phyloP scores from a whole-genome alignment of 2,329 filamentous ascomycete genomes.

The Cladosporium sp. region DNA sequence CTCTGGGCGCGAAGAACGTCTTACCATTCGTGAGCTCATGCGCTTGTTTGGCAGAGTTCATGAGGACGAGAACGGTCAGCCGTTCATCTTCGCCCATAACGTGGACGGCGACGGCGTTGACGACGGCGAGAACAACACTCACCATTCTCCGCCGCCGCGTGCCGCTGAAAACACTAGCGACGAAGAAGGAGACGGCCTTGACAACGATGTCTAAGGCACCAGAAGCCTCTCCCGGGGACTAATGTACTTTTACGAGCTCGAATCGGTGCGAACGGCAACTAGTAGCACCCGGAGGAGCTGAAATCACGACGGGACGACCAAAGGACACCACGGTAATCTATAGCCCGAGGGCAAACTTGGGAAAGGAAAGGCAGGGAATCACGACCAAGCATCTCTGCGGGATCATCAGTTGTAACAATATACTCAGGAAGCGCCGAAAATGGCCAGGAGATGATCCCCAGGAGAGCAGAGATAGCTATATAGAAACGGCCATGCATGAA shows the following conservation, averaged over 20 bases:
- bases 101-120: background rate
- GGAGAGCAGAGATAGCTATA: background rate
- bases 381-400: background rate
- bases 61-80: constrained; percentile 35
- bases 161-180: background rate
- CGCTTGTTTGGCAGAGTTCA: constrained; percentile 43
- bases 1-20: constrained; percentile 27
- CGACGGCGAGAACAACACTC: background rate
- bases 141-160: background rate
- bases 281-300: background rate
- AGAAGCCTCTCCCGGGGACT: background rate
- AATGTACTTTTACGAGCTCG: background rate
- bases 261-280: background rate
- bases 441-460: background rate
- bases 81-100: constrained; percentile 34
- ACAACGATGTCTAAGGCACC: background rate
- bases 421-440: background rate
- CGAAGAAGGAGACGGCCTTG: background rate
- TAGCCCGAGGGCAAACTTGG: background rate
- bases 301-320: background rate
- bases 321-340: too few species aligned
- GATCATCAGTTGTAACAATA: background rate
- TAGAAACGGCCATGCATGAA: constrained; percentile 1
- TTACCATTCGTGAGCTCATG: constrained; percentile 39
- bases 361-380: background rate